Evolutionary conservation across 2,329 filamentous ascomycete genomes (phyloP).

Genomic region (Scortechinia acanthostroma): DNA sequence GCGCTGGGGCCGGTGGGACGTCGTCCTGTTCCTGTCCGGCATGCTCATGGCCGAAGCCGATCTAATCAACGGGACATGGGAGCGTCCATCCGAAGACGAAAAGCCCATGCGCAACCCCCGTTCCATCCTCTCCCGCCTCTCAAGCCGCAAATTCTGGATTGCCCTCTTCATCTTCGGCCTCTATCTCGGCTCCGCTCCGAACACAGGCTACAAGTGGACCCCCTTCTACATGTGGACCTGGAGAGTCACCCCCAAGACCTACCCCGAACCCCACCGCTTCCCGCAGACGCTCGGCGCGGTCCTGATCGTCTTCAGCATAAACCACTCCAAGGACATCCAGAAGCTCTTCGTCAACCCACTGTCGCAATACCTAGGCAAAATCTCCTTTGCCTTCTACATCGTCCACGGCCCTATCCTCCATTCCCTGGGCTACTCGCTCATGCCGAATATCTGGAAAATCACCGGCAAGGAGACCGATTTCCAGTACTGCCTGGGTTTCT

Average conservation of each 20-base stretch:
- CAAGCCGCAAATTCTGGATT: slow-evolving; percentile 4
- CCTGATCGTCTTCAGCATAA: slow-evolving; percentile 5
- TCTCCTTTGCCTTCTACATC: slow-evolving; percentile 8
- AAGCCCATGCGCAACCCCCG: neutral
- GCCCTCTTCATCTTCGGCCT: slow-evolving; percentile 5
- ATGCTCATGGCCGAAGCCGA: slow-evolving; percentile 7
- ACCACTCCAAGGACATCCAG: slow-evolving; percentile 4
- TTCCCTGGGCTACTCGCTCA: slow-evolving; percentile 6
- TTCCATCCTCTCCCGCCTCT: neutral
- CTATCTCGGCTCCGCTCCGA: slow-evolving; percentile 6
- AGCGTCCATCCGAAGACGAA: neutral
- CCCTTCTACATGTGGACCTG: slow-evolving; percentile 5
- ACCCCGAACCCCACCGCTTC: slow-evolving; percentile 6
- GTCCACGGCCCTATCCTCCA: slow-evolving; percentile 7
- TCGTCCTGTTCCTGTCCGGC: slow-evolving; percentile 7
- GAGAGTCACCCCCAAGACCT: slow-evolving; percentile 2
- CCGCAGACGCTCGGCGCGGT: slow-evolving; percentile 6
- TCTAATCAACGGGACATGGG: slow-evolving; percentile 5
- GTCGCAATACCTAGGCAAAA: slow-evolving; percentile 9
- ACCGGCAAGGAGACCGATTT: slow-evolving; percentile 4
- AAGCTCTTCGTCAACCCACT: slow-evolving; percentile 7
- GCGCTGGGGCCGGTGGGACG: slow-evolving; percentile 7
- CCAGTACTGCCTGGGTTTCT: slow-evolving; percentile 5
- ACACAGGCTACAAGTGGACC: slow-evolving; percentile 4
- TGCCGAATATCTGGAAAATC: slow-evolving; percentile 6